Evolutionary conservation across 139 green algal genomes (phyloP).

Genomic region (Chlamydomonas sphaeroides): DNA sequence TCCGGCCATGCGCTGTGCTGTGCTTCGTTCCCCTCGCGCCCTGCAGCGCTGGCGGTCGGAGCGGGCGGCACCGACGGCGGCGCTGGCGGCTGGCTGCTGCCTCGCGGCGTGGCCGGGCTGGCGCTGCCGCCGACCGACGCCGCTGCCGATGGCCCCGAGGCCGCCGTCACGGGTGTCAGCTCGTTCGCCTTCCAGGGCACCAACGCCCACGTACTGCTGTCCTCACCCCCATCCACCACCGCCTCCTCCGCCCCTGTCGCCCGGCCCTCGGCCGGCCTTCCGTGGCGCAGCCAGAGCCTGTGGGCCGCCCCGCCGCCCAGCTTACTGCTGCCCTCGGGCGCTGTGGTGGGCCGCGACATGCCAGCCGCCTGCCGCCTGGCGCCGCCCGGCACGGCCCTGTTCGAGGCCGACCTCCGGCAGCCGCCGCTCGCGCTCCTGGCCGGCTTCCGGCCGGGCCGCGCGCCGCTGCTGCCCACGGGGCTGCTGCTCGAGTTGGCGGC

Average conservation of each 20-base stretch:
- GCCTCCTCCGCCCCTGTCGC: background rate
- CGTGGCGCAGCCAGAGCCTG: constrained; percentile 11
- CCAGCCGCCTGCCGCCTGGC: too few species aligned
- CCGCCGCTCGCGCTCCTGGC: constrained; percentile 6
- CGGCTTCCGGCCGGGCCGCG: background rate
- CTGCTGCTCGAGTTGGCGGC: constrained; percentile 43
- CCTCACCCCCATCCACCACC: background rate
- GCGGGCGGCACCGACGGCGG: background rate
- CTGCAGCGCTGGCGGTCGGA: too few species aligned
- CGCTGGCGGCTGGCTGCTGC: constrained; percentile 30
- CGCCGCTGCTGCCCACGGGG: constrained; percentile 17
- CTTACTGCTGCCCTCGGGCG: background rate
- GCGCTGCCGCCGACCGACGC: background rate
- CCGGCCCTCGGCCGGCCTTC: too few species aligned
- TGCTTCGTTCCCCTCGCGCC: too few species aligned
- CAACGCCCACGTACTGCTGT: constrained; percentile 67
- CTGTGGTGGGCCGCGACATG: background rate
- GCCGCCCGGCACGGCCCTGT: too few species aligned
- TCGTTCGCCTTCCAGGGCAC: constrained; percentile 85
- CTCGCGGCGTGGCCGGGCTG: background rate
- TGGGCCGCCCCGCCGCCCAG: constrained; percentile 15
- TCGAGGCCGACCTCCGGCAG: constrained; percentile 23
- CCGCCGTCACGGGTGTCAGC: constrained; percentile 64
- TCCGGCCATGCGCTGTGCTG: too few species aligned
- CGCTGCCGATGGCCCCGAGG: background rate